These are phyloP conservation scores for Collariella sp. DNA, from an alignment of 495 filamentous ascomycete species.

Conservation along the genomic window DNA sequence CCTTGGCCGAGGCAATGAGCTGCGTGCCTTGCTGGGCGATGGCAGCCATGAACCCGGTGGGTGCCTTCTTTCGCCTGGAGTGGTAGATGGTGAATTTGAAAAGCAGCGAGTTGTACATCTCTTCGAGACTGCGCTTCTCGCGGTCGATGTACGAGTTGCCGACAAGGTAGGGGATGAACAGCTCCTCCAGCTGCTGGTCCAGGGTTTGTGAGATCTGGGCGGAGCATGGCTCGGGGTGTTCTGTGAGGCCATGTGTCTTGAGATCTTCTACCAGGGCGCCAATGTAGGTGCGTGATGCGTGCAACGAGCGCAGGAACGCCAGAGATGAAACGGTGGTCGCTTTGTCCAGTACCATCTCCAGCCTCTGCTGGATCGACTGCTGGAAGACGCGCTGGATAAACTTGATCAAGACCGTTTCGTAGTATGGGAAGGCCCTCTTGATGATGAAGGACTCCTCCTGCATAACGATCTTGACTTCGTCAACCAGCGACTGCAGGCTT, in stretches of 20 bases:
- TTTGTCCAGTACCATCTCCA: constrained; percentile 95
- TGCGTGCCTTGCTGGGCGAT: constrained; percentile 81
- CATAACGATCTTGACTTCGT: constrained; percentile 91
- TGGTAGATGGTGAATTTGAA: constrained; percentile 96
- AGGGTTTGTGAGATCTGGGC: constrained; percentile 75
- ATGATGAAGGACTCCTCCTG: constrained; percentile 96
- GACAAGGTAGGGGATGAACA: constrained; percentile 92
- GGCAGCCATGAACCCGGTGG: constrained; percentile 81
- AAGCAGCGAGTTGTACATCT: constrained; percentile 82
- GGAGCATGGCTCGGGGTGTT: constrained; percentile 85
- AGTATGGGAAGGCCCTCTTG: constrained; percentile 88
- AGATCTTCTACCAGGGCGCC: constrained; percentile 80
- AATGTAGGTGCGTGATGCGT: constrained; percentile 82
- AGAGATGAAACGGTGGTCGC: constrained; percentile 82
- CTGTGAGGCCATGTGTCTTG: constrained; percentile 88
- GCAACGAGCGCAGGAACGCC: constrained; percentile 83
- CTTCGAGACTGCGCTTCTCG: constrained; percentile 81
- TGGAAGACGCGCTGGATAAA: constrained; percentile 96
- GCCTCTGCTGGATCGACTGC: constrained; percentile 89
- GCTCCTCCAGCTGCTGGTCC: constrained; percentile 92
- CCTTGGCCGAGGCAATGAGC: constrained; percentile 68
- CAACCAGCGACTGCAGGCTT: constrained; percentile 80
- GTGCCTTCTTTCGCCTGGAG: constrained; percentile 69
- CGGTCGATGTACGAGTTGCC: constrained; percentile 93
- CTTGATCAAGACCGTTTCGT: constrained; percentile 83